phyloP scores from a whole-genome alignment of 768 basidiomycete genomes.

The Thelephora aurantiotincta region DNA sequence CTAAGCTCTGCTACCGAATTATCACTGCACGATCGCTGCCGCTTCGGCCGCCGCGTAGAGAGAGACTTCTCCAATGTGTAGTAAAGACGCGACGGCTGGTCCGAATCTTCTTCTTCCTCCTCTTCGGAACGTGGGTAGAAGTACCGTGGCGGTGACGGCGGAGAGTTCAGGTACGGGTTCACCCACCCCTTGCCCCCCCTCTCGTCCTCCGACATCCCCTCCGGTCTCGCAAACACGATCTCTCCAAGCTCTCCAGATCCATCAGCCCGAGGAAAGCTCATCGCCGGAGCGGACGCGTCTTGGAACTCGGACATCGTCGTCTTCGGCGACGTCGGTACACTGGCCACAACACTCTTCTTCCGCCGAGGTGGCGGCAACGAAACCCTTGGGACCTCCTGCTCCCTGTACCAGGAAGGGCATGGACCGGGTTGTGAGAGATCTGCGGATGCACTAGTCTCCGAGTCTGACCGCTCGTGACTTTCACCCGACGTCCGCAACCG shows the following conservation, averaged over 20 bases:
- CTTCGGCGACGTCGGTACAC: neutral
- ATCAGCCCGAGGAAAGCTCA: neutral
- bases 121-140: too few relatives aligned
- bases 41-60: too few relatives aligned
- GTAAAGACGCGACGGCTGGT: too few relatives aligned
- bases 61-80: too few relatives aligned
- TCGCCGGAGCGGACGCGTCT: neutral
- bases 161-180: slow-evolving; percentile 24
- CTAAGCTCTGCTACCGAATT: too few relatives aligned
- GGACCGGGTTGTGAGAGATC: too few relatives aligned
- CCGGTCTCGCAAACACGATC: neutral
- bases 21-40: too few relatives aligned
- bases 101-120: too few relatives aligned
- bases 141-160: slow-evolving; percentile 12
- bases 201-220: neutral
- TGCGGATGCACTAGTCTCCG: neutral
- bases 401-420: neutral
- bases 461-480: neutral
- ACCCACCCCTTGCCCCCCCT: neutral
- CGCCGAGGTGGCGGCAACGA: slow-evolving; percentile 3
- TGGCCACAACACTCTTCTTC: slow-evolving; percentile 2
- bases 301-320: slow-evolving; percentile 3
- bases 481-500: slow-evolving; percentile 3
- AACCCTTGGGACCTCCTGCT: neutral
- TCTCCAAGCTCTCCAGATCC: neutral